phyloP scores from a whole-genome alignment of 306 rosid species.

The Inga oerstediana region DNA sequence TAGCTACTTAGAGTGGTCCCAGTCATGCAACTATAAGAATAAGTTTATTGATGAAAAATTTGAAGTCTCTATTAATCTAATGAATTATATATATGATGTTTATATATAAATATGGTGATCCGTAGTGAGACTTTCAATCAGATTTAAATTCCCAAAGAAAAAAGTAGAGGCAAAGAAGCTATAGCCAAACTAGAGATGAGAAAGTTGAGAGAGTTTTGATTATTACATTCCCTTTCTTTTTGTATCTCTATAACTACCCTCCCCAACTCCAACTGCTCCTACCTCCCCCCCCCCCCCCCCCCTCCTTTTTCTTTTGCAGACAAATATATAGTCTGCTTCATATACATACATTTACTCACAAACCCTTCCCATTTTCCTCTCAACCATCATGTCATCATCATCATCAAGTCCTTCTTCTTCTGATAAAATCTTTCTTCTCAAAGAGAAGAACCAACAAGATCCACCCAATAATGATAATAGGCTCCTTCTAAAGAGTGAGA shows the following conservation, averaged over 20 bases:
- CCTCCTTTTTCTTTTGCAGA: not conserved
- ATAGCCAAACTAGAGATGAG: not conserved
- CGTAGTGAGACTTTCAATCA: not conserved
- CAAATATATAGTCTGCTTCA: not conserved
- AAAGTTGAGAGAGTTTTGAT: conserved; percentile 25
- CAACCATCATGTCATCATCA: conserved; percentile 23
- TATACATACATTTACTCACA: conserved; percentile 12
- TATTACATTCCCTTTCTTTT: conserved; percentile 24
- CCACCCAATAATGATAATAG: not conserved
- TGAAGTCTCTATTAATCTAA: too few species aligned
- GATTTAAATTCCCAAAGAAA: conserved; percentile 19
- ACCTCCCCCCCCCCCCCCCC: not conserved
- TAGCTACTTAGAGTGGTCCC: not conserved
- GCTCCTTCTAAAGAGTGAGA: conserved; percentile 1
- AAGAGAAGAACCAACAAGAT: conserved; percentile 18
- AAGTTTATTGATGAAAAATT: too few species aligned
- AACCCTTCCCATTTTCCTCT: not conserved
- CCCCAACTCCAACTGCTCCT: conserved; percentile 27
- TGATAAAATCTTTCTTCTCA: conserved; percentile 25
- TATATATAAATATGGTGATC: not conserved
- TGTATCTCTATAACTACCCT: conserved; percentile 35
- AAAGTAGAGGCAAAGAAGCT: conserved; percentile 44
- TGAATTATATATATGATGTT: not conserved
- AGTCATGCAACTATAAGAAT: not conserved
- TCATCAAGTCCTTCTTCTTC: conserved; percentile 1